Percentiles rank a stretch among this genome's conserved stretches.
These are phyloP conservation scores for Leishmania guyanensis DNA, from an alignment of 208 protist genomes.

Conservation along the genomic window DNA sequence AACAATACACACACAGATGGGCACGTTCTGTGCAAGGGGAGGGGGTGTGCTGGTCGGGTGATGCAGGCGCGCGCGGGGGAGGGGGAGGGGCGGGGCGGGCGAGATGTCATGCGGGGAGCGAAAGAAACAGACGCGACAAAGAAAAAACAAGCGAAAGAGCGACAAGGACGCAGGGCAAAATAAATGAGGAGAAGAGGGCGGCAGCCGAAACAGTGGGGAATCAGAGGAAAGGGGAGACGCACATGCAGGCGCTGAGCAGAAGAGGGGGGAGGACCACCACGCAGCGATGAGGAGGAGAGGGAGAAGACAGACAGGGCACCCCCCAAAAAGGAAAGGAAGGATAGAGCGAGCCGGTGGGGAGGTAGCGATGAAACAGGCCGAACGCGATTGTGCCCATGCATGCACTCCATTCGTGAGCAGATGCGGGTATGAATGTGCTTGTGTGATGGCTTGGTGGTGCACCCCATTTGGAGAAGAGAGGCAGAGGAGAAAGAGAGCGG, in stretches of 20 bases:
- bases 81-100: not conserved
- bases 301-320: not conserved
- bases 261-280: not conserved
- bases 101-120: too few relatives aligned
- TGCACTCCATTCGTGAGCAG: too few relatives aligned
- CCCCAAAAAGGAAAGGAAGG: too few relatives aligned
- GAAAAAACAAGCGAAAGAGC: slow-evolving; percentile 4
- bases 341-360: too few relatives aligned
- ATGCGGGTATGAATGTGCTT: too few relatives aligned
- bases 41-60: not conserved
- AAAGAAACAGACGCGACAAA: not conserved
- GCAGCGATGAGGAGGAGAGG: not conserved
- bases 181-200: too few relatives aligned
- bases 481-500: too few relatives aligned
- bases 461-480: too few relatives aligned
- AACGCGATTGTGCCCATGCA: too few relatives aligned
- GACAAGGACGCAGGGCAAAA: not conserved
- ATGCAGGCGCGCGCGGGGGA: not conserved
- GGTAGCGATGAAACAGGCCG: too few relatives aligned
- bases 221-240: not conserved
- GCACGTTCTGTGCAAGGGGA: not conserved
- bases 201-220: not conserved
- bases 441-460: too few relatives aligned
- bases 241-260: not conserved
- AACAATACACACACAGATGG: not conserved